Percentiles rank a stretch among this genome's conserved stretches.
Evolutionary conservation across 352 stramenopile species (phyloP).

Genomic region (Pythium inflatum): DNA sequence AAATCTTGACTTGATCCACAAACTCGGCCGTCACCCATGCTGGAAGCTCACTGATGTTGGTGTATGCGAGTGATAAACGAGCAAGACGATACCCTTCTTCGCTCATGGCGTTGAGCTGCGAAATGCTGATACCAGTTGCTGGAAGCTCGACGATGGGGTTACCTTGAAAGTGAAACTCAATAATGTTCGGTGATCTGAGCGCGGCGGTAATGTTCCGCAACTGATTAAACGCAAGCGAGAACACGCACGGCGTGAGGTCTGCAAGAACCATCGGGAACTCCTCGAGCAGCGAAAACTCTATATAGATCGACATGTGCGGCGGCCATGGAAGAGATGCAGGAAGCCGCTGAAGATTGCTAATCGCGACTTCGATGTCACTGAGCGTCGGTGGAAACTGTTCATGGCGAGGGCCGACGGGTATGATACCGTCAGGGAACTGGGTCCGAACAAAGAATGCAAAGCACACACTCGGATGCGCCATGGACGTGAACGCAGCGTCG

Average conservation of each 20-base stretch:
- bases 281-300: neutral
- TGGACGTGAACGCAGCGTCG: slow-evolving; percentile 1
- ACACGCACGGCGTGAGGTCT: neutral
- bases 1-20: neutral
- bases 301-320: neutral
- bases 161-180: neutral
- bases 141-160: slow-evolving; percentile 5
- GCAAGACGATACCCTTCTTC: too few relatives aligned
- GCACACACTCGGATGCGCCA: neutral
- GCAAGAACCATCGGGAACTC: slow-evolving; percentile 2
- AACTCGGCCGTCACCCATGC: slow-evolving; percentile 8
- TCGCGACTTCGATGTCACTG: slow-evolving; percentile 1
- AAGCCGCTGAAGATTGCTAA: slow-evolving; percentile 2
- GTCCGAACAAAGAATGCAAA: slow-evolving; percentile 3
- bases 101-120: neutral
- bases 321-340: slow-evolving; percentile 8
- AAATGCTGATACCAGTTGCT: neutral
- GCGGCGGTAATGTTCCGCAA: neutral
- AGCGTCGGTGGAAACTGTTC: neutral
- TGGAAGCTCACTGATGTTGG: slow-evolving; percentile 6
- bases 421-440: neutral
- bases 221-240: slow-evolving; percentile 12
- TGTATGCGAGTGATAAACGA: neutral
- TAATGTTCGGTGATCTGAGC: too few relatives aligned
- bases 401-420: neutral